phyloP scores from a whole-genome alignment of 75 land plant genomes.

The Selaginella moellendorffii region DNA sequence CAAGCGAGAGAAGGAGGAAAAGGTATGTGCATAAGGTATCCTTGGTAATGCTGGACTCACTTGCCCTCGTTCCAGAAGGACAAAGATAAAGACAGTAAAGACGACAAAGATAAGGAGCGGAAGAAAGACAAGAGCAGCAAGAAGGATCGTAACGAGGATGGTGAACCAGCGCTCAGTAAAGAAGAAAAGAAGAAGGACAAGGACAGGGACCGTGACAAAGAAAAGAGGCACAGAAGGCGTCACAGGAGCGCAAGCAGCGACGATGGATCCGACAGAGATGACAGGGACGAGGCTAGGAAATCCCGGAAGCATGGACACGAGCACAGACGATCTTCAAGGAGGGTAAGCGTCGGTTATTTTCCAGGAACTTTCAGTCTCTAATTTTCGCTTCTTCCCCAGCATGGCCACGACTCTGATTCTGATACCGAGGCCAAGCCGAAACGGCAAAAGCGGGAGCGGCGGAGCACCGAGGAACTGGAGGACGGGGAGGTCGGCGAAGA shows the following conservation, averaged over 20 bases:
- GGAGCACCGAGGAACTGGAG: slow-evolving; percentile 79
- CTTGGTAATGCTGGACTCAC: neutral
- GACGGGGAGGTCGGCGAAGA: slow-evolving; percentile 97
- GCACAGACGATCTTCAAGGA: slow-evolving; percentile 59
- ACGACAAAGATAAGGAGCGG: slow-evolving; percentile 42
- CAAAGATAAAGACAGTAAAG: slow-evolving; percentile 46
- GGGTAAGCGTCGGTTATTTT: slow-evolving; percentile 29
- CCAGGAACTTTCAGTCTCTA: no score
- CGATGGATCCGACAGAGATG: neutral
- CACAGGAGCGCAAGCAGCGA: neutral
- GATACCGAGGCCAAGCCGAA: slow-evolving; percentile 71
- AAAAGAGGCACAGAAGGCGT: neutral
- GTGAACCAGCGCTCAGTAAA: neutral
- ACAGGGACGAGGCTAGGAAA: slow-evolving; percentile 21
- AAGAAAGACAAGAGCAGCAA: neutral
- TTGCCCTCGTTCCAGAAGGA: neutral
- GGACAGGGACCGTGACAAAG: slow-evolving; percentile 19
- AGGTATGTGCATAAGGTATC: neutral
- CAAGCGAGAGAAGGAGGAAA: slow-evolving; percentile 68
- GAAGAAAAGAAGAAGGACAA: slow-evolving; percentile 10
- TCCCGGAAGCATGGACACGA: slow-evolving; percentile 66
- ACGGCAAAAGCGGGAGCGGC: slow-evolving; percentile 62
- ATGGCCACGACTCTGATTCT: slow-evolving; percentile 57
- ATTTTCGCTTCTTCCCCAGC: slow-evolving; percentile 48
- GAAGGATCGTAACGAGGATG: neutral